Percentiles rank a stretch among this genome's conserved stretches.
These are phyloP conservation scores for Saccharomyces eubayanus DNA, from an alignment of 805 yeast genomes.

Conservation along the genomic window DNA sequence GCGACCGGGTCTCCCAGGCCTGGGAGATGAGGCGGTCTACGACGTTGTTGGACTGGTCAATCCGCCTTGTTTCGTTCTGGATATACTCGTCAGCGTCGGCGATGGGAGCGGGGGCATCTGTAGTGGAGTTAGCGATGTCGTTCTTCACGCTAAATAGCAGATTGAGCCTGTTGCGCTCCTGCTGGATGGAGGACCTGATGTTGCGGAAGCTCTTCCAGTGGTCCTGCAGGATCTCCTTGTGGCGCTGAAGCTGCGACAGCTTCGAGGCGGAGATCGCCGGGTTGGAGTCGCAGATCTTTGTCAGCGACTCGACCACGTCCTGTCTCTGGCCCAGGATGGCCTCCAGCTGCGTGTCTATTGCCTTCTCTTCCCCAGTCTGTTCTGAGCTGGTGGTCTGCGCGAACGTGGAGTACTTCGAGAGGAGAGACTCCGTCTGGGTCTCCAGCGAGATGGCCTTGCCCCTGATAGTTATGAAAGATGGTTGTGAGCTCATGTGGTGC, in stretches of 20 bases:
- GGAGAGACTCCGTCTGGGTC: constrained; percentile 50
- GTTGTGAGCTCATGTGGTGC: neutral
- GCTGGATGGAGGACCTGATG: constrained; percentile 49
- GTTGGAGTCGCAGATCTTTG: constrained; percentile 48
- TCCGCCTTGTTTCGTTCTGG: constrained; percentile 65
- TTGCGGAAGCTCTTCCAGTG: constrained; percentile 56
- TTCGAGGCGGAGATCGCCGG: constrained; percentile 59
- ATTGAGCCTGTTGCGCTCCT: constrained; percentile 71
- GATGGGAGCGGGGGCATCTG: constrained; percentile 13
- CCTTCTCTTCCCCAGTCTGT: constrained; percentile 41
- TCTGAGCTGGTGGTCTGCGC: constrained; percentile 44
- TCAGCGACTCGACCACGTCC: constrained; percentile 42
- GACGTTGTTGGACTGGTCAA: constrained; percentile 60
- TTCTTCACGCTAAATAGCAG: constrained; percentile 66
- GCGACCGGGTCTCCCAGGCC: constrained; percentile 86
- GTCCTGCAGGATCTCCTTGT: constrained; percentile 64
- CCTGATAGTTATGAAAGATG: constrained; percentile 57
- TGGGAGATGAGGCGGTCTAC: constrained; percentile 76
- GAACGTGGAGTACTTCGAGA: constrained; percentile 47
- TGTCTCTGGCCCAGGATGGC: constrained; percentile 44
- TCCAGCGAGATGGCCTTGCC: constrained; percentile 64
- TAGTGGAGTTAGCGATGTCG: constrained; percentile 65
- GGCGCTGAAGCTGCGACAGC: constrained; percentile 74
- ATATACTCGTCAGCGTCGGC: constrained; percentile 60
- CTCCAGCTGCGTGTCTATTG: constrained; percentile 42